Evolutionary conservation across 306 rosid genomes (phyloP).

Genomic region (Quercus berberidifolia): DNA sequence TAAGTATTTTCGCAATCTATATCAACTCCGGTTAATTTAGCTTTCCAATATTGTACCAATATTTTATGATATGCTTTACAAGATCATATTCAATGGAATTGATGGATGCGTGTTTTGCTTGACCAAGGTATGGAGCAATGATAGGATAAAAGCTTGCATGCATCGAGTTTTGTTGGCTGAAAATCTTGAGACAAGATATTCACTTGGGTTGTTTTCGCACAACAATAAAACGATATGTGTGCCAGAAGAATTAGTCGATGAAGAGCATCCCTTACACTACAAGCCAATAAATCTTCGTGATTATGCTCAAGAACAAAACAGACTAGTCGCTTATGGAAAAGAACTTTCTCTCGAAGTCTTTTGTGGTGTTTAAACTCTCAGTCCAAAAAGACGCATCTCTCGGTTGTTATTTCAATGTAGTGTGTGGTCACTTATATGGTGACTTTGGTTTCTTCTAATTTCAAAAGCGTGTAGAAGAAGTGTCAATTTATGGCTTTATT

Average conservation of each 20-base stretch:
- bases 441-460: too few species aligned
- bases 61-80: too few species aligned
- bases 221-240: not conserved
- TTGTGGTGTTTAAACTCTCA: conserved; percentile 9
- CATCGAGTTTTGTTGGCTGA: conserved; percentile 10
- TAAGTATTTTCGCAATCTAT: too few species aligned
- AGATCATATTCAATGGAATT: too few species aligned
- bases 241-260: conserved; percentile 5
- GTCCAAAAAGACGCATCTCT: too few species aligned
- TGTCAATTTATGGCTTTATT: too few species aligned
- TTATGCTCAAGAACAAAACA: not conserved
- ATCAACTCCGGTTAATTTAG: too few species aligned
- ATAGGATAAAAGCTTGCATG: conserved; percentile 2
- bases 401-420: too few species aligned
- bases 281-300: not conserved
- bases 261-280: conserved; percentile 13
- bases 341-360: not conserved
- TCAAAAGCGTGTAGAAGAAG: too few species aligned
- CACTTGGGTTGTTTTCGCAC: conserved; percentile 6
- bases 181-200: not conserved
- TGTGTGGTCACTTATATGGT: too few species aligned
- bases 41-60: too few species aligned
- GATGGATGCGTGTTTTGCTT: not conserved
- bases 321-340: not conserved
- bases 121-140: conserved; percentile 10